These are phyloP conservation scores for Leccinum fuscescens DNA, from an alignment of 1,284 basidiomycete genomes.

Conservation along the genomic window DNA sequence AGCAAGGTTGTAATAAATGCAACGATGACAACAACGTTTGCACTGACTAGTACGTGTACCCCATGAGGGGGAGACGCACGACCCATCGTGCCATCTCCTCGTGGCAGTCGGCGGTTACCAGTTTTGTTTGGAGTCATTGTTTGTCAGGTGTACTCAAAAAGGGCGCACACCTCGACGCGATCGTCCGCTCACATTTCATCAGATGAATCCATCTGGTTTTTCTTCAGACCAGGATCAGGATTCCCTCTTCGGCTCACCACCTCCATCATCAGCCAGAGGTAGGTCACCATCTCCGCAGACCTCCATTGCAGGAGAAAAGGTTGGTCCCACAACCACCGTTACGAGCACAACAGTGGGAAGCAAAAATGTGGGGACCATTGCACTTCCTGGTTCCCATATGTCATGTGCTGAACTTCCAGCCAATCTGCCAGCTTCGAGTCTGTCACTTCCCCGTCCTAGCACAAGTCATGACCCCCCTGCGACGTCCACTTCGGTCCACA, in stretches of 20 bases:
- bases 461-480: slow-evolving; percentile 11
- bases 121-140: slow-evolving; percentile 19
- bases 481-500: not conserved
- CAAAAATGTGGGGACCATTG: slow-evolving; percentile 92
- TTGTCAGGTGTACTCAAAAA: slow-evolving; percentile 9
- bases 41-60: no score
- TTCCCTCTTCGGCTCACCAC: slow-evolving; percentile 79
- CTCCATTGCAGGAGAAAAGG: slow-evolving; percentile 33
- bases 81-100: no score
- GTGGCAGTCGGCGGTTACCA: no score
- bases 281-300: slow-evolving; percentile 67
- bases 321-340: slow-evolving; percentile 7
- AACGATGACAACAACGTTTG: no score
- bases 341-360: slow-evolving; percentile 36
- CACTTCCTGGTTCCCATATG: slow-evolving; percentile 87
- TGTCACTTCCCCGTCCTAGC: slow-evolving; percentile 26
- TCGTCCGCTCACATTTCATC: slow-evolving; percentile 19
- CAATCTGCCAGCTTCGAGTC: slow-evolving; percentile 59
- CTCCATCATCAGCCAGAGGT: slow-evolving; percentile 68
- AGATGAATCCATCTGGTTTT: slow-evolving; percentile 20
- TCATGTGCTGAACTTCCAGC: slow-evolving; percentile 78
- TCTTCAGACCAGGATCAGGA: slow-evolving; percentile 48
- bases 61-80: no score
- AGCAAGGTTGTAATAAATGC: no score
- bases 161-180: slow-evolving; percentile 4